These are phyloP conservation scores for Geotrichum australiense DNA, from an alignment of 1,139 yeast species.

Conservation along the genomic window DNA sequence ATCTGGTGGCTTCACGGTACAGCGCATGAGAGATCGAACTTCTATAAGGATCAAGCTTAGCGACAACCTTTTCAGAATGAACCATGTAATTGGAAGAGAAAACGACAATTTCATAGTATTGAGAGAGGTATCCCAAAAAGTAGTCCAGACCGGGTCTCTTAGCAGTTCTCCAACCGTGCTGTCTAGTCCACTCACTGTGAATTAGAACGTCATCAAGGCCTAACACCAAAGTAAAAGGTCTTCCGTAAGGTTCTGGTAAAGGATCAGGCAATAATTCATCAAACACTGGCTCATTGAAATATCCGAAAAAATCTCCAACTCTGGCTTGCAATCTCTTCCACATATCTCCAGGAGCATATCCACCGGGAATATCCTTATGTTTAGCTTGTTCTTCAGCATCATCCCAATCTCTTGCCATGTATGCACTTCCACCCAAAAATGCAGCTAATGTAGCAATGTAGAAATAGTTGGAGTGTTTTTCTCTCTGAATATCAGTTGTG, in stretches of 20 bases:
- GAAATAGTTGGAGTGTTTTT: constrained; percentile 30
- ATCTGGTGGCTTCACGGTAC: constrained; percentile 85
- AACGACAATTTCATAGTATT: constrained; percentile 90
- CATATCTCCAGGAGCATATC: constrained; percentile 53
- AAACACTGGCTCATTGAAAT: constrained; percentile 90
- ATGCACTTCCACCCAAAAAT: constrained; percentile 59
- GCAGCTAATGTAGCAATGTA: constrained; percentile 47
- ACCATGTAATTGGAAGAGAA: constrained; percentile 82
- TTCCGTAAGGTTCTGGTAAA: constrained; percentile 85
- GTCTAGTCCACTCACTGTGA: constrained; percentile 87
- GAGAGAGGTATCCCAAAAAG: constrained; percentile 88
- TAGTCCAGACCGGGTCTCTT: constrained; percentile 98
- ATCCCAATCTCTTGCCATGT: constrained; percentile 84
- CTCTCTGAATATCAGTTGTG: constrained; percentile 58
- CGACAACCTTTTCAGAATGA: constrained; percentile 77
- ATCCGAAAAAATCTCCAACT: constrained; percentile 66
- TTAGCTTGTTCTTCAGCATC: constrained; percentile 57
- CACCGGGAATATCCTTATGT: constrained; percentile 51
- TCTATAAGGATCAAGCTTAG: constrained; percentile 87
- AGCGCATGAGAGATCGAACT: constrained; percentile 83
- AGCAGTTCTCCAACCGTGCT: constrained; percentile 97
- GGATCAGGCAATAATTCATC: constrained; percentile 90
- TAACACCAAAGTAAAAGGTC: constrained; percentile 84
- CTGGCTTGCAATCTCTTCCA: constrained; percentile 57
- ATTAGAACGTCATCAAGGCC: constrained; percentile 84